These are phyloP conservation scores for Talaromyces amestolkiae DNA, from an alignment of 2,329 filamentous ascomycete species.

Conservation along the genomic window DNA sequence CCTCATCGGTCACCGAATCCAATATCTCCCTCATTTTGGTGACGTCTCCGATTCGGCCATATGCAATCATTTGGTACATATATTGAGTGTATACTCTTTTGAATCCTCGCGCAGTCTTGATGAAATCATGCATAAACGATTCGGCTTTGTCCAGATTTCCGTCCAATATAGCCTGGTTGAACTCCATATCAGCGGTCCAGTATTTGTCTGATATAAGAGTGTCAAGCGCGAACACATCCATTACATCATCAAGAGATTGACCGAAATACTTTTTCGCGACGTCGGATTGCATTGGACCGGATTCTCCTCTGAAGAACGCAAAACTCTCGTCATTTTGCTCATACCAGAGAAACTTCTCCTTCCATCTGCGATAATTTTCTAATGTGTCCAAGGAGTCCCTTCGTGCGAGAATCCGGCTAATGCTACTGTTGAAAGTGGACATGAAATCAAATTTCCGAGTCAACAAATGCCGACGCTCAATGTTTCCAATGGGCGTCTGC, in stretches of 20 bases:
- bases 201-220: conserved; percentile 4
- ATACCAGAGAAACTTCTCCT: conserved; percentile 8
- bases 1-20: conserved; percentile 23
- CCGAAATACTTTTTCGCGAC: background rate
- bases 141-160: conserved; percentile 6
- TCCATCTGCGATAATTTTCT: conserved; percentile 6
- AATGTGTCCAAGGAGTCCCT: background rate
- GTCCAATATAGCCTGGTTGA: conserved; percentile 4
- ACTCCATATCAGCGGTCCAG: conserved; percentile 6
- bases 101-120: conserved; percentile 16
- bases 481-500: conserved; percentile 17
- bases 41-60: conserved; percentile 22
- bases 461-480: conserved; percentile 17
- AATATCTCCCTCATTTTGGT: conserved; percentile 21
- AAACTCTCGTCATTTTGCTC: conserved; percentile 13
- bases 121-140: conserved; percentile 19
- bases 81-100: conserved; percentile 20
- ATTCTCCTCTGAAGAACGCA: background rate
- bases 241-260: conserved; percentile 6
- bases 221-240: conserved; percentile 3
- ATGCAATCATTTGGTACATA: conserved; percentile 23
- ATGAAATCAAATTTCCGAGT: conserved; percentile 22
- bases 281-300: background rate
- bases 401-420: background rate
- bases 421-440: background rate